phyloP scores from a whole-genome alignment of 306 rosid genomes.

The Glycine soja region DNA sequence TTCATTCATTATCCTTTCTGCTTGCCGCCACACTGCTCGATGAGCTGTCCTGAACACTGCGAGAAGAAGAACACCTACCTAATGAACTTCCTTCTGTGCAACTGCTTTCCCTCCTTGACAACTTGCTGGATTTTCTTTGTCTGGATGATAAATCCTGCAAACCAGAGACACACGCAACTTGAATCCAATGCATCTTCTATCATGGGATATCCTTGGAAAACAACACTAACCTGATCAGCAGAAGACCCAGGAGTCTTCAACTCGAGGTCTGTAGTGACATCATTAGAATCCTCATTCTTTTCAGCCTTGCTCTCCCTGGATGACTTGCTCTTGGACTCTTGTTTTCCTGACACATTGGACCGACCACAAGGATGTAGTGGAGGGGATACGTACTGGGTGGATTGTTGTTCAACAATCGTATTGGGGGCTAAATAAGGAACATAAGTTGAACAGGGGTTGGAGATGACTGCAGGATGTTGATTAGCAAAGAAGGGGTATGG shows the following conservation, averaged over 20 bases:
- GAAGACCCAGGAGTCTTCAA: constrained; percentile 78
- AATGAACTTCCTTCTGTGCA: constrained; percentile 66
- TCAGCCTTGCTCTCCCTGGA: constrained; percentile 66
- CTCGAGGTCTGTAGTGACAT: constrained; percentile 69
- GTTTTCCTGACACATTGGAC: constrained; percentile 62
- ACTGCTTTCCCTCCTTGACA: constrained; percentile 56
- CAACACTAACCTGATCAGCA: constrained; percentile 70
- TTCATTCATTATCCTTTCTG: constrained; percentile 59
- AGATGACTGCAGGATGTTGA: constrained; percentile 76
- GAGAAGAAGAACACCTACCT: constrained; percentile 74
- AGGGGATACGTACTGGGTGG: constrained; percentile 61
- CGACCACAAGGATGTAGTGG: constrained; percentile 59
- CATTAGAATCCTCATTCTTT: constrained; percentile 61
- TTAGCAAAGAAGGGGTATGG: constrained; percentile 74
- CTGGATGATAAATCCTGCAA: constrained; percentile 71
- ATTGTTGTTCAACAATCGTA: constrained; percentile 72
- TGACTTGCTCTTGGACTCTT: constrained; percentile 62
- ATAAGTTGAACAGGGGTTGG: constrained; percentile 77
- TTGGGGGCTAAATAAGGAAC: constrained; percentile 73
- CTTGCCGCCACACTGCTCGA: constrained; percentile 64
- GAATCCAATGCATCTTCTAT: constrained; percentile 17
- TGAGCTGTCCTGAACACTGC: constrained; percentile 77
- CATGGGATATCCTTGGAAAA: constrained; percentile 15
- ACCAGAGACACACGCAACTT: constrained; percentile 26
- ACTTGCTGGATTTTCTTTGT: constrained; percentile 56